These are phyloP conservation scores for Yamadazyma sp. DNA, from an alignment of 1,139 yeast genomes.

Conservation along the genomic window DNA sequence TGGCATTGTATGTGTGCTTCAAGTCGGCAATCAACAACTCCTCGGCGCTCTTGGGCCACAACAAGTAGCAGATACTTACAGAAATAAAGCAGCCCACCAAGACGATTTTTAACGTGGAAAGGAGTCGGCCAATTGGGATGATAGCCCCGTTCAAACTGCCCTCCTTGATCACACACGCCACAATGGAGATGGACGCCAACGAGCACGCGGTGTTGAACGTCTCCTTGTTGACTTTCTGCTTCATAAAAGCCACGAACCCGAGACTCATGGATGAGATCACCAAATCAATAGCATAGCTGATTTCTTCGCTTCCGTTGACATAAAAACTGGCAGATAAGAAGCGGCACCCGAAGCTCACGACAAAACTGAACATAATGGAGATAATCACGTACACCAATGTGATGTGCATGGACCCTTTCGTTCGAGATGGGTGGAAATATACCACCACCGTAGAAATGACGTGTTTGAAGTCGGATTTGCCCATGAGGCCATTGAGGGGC, in stretches of 20 bases:
- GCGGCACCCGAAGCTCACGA: slow-evolving; percentile 57
- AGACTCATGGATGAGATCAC: slow-evolving; percentile 54
- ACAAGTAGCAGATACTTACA: slow-evolving; percentile 53
- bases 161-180: slow-evolving; percentile 75
- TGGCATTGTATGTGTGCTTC: slow-evolving; percentile 52
- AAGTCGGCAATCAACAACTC: slow-evolving; percentile 44
- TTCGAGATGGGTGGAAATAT: slow-evolving; percentile 79
- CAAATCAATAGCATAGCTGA: slow-evolving; percentile 59
- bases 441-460: slow-evolving; percentile 81
- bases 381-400: slow-evolving; percentile 60
- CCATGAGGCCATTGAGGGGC: slow-evolving; percentile 54
- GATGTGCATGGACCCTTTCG: slow-evolving; percentile 81
- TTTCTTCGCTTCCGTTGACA: slow-evolving; percentile 45
- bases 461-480: slow-evolving; percentile 75
- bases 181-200: slow-evolving; percentile 69
- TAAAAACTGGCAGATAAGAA: slow-evolving; percentile 49
- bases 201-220: slow-evolving; percentile 83
- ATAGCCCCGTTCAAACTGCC: slow-evolving; percentile 64
- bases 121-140: slow-evolving; percentile 58
- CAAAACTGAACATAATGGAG: slow-evolving; percentile 56
- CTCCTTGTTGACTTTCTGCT: slow-evolving; percentile 64
- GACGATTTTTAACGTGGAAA: slow-evolving; percentile 60
- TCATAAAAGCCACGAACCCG: slow-evolving; percentile 68
- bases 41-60: slow-evolving; percentile 68
- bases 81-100: slow-evolving; percentile 62